Base-by-base conservation (phyloP, 2,329 filamentous ascomycete species). In the Talaromyces pinophilus region DNA sequence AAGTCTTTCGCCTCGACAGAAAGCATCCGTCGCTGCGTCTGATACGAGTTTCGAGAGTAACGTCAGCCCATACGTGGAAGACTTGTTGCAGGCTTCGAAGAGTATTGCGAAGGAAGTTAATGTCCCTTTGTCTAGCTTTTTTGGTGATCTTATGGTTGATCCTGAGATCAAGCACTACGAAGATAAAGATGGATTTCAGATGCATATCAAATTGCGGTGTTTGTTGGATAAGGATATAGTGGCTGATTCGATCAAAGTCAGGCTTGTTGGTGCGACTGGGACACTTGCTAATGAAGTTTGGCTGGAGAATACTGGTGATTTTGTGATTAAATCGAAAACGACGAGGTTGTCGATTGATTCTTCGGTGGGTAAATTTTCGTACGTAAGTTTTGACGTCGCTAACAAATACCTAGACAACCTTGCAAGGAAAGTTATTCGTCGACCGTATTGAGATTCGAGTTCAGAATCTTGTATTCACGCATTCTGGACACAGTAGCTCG, bases 111-210 rank as follows among this genome's bases (percentile, higher is more conserved):
- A 87, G 48, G 88, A 92, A 68, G 82, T 92, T 57, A 85, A 84
- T 5, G 85, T 92, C 17, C 87, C 90, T 0, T 80, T 97, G 71
- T 82, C 84, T 0, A 88, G 88, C 62, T 93, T 96, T 72, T 96
- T 97, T 72, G 86, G 85, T 7, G 83, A 88, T 22, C 79, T 95
- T 3, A 81, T 87, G 50, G 81, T 97, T 0, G 86, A 90, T 22
- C 88, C 87, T 0, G 84, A 87, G 17, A 88, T 94, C 2, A 79
- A 82, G 28, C 93, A 96, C 72, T 85, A 88, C 60, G 83, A 89
- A 0, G 84, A 87, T 22, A 86, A 85, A 69, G 94, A 98, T 75
- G 89, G 91, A 15, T 94, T 96, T 70, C 85, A 87, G 8, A 75
- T 97, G 19, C 82, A 84, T 1, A 75, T 99, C 2, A 85, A 84